Conservation (phyloP, 768 basidiomycete species). For the Tephrocybe sp. region DNA sequence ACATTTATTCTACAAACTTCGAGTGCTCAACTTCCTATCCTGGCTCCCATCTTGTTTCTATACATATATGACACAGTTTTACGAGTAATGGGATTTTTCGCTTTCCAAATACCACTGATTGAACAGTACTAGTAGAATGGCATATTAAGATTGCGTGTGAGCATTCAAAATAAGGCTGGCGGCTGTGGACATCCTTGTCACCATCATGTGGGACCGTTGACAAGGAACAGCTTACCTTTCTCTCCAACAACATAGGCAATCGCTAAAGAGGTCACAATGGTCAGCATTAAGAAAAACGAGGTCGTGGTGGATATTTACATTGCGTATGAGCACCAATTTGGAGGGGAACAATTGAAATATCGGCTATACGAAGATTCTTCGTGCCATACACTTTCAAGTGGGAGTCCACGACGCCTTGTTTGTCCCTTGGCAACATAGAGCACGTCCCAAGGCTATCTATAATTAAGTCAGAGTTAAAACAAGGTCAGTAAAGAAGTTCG, state of each 20-base stretch:
- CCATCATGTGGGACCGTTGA: no score
- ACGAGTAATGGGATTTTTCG: no score
- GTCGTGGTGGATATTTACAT: constrained; percentile 23
- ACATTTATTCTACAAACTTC: no score
- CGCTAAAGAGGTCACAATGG: constrained; percentile 26
- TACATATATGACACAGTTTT: no score
- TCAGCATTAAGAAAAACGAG: not conserved
- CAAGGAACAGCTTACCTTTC: constrained; percentile 29
- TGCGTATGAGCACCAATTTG: constrained; percentile 48
- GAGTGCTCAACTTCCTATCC: no score
- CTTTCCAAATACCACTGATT: no score
- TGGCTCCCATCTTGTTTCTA: no score
- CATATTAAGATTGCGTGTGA: no score
- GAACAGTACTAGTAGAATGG: no score
- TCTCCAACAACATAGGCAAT: constrained; percentile 46
- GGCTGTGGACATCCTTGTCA: no score
- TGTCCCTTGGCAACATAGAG: constrained; percentile 52
- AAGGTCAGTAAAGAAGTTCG: not conserved
- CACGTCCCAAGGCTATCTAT: constrained; percentile 45
- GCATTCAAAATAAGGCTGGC: no score
- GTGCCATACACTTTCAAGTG: constrained; percentile 56
- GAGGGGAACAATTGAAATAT: constrained; percentile 51
- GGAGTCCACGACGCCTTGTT: constrained; percentile 50
- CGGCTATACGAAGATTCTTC: constrained; percentile 51
- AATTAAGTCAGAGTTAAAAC: not conserved